Base-by-base conservation (phyloP, 164 flowering plant species). In the Piper betle region DNA sequence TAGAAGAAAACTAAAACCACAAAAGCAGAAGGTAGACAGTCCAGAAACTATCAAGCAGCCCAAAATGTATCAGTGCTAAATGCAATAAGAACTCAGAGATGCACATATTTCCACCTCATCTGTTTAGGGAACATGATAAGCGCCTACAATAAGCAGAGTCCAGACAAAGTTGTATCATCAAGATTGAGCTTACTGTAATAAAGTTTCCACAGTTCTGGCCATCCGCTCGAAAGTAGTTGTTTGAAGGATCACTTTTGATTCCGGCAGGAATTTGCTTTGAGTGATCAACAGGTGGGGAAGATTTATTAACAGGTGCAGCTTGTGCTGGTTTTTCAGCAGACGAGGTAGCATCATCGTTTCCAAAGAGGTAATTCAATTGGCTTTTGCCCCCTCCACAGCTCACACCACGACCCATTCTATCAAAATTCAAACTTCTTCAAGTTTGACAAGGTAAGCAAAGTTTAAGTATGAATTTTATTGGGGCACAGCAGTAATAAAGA, bases 311-410 rank as follows among this genome's bases (percentile, higher is more conserved):
- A 57, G 76, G 66, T 41, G 33, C 52, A 43, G 63, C 50, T 43
- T 3, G 53, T 37, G 63, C 66, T 64, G 75, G 58, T 41, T 37
- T 63, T 1, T 70, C 7, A 16, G 72, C 46, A 18, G 77, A 63
- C 38, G 65, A 69, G 42, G 75, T 67, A 42, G 71, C 62, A 68
- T 81, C 82, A 10, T 80, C 80, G 64, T 73, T 64, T 53, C 82
- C 82, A 74, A 78, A 81, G 48, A 81, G 73, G 70, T 81, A 78
- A 42, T 76, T 77, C 68, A 80, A 62, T 16, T 81, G 78, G 74
- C 83, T 80, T 69, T 75, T 79, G 5, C 83, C 83, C 37, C 83
- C 83, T 20, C 83, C 83, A 57, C 75, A 69, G 71, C 84, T 80
- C 38, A 74, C 78, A 70, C 81, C 84, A 59, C 83, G 79, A 59